Evolutionary conservation across 805 yeast genomes (phyloP).

Genomic region (Metschnikowia aberdeeniae): DNA sequence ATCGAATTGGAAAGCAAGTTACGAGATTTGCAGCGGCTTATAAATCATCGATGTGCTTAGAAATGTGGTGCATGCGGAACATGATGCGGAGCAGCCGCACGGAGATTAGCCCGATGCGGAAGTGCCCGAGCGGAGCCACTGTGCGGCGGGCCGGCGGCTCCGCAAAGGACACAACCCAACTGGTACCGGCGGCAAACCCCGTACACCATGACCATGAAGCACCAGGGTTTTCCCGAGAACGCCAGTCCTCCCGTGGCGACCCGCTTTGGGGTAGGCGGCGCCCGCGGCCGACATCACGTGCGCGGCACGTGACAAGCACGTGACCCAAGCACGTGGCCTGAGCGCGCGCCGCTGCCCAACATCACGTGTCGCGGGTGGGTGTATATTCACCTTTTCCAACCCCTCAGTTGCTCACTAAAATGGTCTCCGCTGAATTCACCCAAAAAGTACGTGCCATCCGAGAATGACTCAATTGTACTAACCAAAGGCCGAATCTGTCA

Average conservation of each 20-base stretch:
- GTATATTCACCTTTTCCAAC: neutral
- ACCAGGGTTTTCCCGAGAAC: too few species aligned
- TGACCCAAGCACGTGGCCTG: neutral
- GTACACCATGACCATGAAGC: too few species aligned
- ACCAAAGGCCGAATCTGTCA: conserved; percentile 75
- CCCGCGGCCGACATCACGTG: neutral
- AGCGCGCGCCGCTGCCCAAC: neutral
- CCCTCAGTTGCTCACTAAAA: conserved; percentile 3
- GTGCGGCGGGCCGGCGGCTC: too few species aligned
- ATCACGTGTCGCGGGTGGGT: too few species aligned
- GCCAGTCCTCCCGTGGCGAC: neutral
- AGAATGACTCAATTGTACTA: neutral
- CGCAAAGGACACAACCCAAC: too few species aligned
- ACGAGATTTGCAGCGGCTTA: neutral
- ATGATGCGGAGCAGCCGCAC: neutral
- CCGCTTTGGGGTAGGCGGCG: neutral
- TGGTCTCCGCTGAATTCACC: conserved; percentile 29
- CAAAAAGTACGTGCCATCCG: conserved; percentile 22
- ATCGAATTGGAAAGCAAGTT: too few species aligned
- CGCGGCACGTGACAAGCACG: neutral
- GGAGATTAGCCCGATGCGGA: neutral
- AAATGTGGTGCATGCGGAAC: neutral
- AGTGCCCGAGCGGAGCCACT: too few species aligned
- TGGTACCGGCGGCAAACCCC: too few species aligned
- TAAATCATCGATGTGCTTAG: neutral